Evolutionary conservation across 2,329 filamentous ascomycete species (phyloP), one percentile per base, ranked within the genome.

Genomic region (Aspergillus viridinutans): DNA sequence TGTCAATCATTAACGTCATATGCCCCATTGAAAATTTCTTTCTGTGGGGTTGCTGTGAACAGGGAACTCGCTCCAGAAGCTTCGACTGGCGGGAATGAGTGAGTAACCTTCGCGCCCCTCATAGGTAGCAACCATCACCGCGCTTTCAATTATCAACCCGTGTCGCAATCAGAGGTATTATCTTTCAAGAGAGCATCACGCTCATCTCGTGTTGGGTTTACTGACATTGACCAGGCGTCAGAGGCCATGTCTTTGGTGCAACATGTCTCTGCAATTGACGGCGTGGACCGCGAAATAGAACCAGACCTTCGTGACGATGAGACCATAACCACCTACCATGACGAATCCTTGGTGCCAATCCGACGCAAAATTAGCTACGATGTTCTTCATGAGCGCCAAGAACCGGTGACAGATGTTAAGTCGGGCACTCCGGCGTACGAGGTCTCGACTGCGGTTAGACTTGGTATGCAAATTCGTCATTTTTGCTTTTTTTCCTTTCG

Each of bases 201-300:
- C 21, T 23, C 42, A 20, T 45, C 17, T 45, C 10, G 8, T 45
- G 8, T 14, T 14, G n/a, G 0, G 20, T 45, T 45, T 45, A 10
- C 42, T 23, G n/a, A 20, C 42, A 14, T 23, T 45, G 21, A 23
- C n/a, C 42, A 20, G 21, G 42, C 42, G 8, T 9, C n/a, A 23
- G 4, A 23, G 21, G 21, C 42, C 55, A 82, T 82, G 80, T 82
- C 80, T 65, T 71, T 82, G 53, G 72, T 80, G 57, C 80, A 81
- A 67, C 80, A 81, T 67, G 79, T 82, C 55, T 78, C 78, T 50
- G 72, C 74, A 52, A 73, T 79, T 64, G 79, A 81, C 65, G 80
- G 80, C 60, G 71, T 71, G 49, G 80, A 82, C 64, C 72, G 77
- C 57, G 75, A 80, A 47, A 64, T 54, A 40, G 61, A 56, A 48